phyloP scores from a whole-genome alignment of 1,139 yeast species.

The Pichia sp. region DNA sequence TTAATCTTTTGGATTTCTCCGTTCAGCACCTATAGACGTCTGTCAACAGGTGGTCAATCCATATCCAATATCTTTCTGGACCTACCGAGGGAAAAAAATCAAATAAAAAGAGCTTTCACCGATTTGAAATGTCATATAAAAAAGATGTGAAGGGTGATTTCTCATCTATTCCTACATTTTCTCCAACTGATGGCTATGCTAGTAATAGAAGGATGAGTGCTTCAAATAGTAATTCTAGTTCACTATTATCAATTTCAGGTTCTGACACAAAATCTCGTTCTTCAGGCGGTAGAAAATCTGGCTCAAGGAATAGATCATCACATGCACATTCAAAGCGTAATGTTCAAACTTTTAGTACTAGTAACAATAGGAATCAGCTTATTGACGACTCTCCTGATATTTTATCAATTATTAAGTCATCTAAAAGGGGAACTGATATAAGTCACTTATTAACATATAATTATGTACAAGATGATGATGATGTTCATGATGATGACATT shows the following conservation, averaged over 20 bases:
- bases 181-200: neutral
- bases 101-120: neutral
- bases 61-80: neutral
- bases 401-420: constrained; percentile 33
- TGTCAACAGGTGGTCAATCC: neutral
- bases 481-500: neutral
- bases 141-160: constrained; percentile 1
- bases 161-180: neutral
- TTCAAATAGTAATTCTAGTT: neutral
- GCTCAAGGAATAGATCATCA: constrained; percentile 11
- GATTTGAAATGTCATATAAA: constrained; percentile 9
- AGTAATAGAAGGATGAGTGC: neutral
- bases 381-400: constrained; percentile 25
- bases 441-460: constrained; percentile 60
- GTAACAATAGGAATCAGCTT: constrained; percentile 11
- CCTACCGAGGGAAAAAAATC: neutral
- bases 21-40: neutral
- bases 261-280: neutral
- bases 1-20: neutral
- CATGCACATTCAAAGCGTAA: constrained; percentile 4
- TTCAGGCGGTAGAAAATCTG: constrained; percentile 4
- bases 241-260: neutral
- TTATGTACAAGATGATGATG: constrained; percentile 38
- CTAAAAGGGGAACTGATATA: constrained; percentile 51
- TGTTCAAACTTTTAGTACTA: neutral